Evolutionary conservation across 257 asterid genomes (phyloP), one percentile per base, ranked within the genome.

Genomic region (Solanum sparsipilum): DNA sequence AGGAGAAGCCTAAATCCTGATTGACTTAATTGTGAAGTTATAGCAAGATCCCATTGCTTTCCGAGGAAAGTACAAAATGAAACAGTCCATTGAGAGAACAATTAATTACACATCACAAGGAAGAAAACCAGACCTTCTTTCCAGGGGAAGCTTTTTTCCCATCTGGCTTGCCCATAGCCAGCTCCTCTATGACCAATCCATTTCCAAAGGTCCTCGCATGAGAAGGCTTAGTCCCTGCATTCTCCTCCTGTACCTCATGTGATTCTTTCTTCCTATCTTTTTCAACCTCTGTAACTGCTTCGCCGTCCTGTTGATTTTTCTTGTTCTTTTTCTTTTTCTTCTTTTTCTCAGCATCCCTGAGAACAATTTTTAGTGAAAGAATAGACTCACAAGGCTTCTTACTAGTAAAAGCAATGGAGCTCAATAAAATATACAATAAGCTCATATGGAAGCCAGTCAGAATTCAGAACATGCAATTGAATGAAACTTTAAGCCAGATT

Each of bases 91-190:
- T 48, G 20, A 31, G 29, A 82, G 70, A 82, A 82, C 85, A 46
- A 81, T 81, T 48, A 31, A 46, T 29, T 29, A 48, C 71, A 86
- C 21, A 1, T 11, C 25, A 48, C 6, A 73, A 68, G 20, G 48
- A 38, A 36, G 68, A 86, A 18, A 16, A 13, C 48, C 70, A 87
- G 70, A 97, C 99, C 98, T 94, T 96, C 90, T 92, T 94, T 84
- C 99, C 98, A 18, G 93, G 94, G 84, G 95, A 83, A 84, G 98
- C 99, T 90, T 90, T 96, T 92, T 91, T 94, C 20, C 98, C 99
- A 89, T 92, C 94, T 25, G 99, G 99, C 92, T 90, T 96, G 86
- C 99, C 98, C 99, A 97, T 96, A 63, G 87, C 89, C 93, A 97
- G 18, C 91, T 95, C 98, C 93, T 97, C 99, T 65, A 95, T 91